phyloP scores from a whole-genome alignment of 129 eudicot species.

The Escallonia herrerae region DNA sequence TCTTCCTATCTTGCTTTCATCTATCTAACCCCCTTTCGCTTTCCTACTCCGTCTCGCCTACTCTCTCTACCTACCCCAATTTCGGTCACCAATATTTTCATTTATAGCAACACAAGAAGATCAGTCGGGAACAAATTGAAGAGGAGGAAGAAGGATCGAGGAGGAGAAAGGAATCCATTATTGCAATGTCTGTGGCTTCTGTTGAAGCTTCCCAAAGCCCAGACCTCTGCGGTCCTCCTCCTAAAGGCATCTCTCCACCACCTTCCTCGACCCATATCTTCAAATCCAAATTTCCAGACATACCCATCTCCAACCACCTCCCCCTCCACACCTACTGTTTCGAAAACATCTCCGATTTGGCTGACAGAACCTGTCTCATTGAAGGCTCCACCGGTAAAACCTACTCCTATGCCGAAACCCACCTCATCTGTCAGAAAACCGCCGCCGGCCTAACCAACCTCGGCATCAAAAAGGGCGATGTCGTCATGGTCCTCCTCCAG shows the following conservation, averaged over 20 bases:
- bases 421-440: conserved; percentile 36
- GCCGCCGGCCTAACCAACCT: conserved; percentile 45
- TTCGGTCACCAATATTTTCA: too few species aligned
- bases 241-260: neutral
- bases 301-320: conserved; percentile 56
- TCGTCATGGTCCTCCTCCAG: conserved; percentile 58
- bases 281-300: conserved; percentile 49
- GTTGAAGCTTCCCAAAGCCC: conserved; percentile 17
- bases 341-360: conserved; percentile 24
- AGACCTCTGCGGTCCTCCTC: conserved; percentile 6
- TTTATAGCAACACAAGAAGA: too few species aligned
- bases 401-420: conserved; percentile 53
- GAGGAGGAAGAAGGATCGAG: too few species aligned
- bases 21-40: too few species aligned
- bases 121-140: too few species aligned
- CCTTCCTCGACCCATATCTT: conserved; percentile 21
- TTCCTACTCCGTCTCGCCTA: too few species aligned
- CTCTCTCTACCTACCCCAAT: too few species aligned
- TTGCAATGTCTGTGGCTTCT: neutral
- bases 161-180: too few species aligned
- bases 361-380: conserved; percentile 49
- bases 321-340: conserved; percentile 68
- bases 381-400: conserved; percentile 35
- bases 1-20: too few species aligned
- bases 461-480: conserved; percentile 48